phyloP scores from a whole-genome alignment of 2,329 filamentous ascomycete species.

The Ophiostoma sp. region DNA sequence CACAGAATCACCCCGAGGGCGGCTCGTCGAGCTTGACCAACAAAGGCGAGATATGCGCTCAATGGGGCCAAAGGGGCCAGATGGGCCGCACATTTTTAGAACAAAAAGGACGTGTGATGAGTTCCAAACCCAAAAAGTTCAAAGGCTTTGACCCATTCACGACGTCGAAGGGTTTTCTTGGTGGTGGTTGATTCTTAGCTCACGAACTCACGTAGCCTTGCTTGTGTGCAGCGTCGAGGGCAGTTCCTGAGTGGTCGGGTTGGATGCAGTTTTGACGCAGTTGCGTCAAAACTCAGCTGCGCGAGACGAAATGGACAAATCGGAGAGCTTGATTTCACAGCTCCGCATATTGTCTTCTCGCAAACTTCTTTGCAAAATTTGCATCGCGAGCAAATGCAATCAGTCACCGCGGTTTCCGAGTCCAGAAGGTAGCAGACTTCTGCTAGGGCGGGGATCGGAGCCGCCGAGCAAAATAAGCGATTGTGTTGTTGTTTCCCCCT shows the following conservation, averaged over 20 bases:
- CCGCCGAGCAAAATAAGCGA: neutral
- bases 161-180: neutral
- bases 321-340: neutral
- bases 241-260: constrained; percentile 14
- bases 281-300: constrained; percentile 23
- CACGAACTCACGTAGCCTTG: constrained; percentile 21
- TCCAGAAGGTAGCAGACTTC: neutral
- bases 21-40: neutral
- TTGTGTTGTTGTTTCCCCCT: neutral
- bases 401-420: neutral
- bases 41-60: neutral
- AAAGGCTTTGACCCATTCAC: neutral
- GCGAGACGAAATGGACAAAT: neutral
- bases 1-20: neutral
- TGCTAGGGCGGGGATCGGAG: neutral
- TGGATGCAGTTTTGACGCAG: constrained; percentile 15
- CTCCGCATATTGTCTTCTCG: neutral
- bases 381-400: neutral
- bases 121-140: neutral
- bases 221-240: constrained; percentile 8
- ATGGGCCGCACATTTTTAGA: neutral
- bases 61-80: neutral
- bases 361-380: neutral
- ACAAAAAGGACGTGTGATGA: neutral
- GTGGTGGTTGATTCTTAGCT: neutral